phyloP scores from a whole-genome alignment of 2,329 filamentous ascomycete species.

The Botrytis medusae region DNA sequence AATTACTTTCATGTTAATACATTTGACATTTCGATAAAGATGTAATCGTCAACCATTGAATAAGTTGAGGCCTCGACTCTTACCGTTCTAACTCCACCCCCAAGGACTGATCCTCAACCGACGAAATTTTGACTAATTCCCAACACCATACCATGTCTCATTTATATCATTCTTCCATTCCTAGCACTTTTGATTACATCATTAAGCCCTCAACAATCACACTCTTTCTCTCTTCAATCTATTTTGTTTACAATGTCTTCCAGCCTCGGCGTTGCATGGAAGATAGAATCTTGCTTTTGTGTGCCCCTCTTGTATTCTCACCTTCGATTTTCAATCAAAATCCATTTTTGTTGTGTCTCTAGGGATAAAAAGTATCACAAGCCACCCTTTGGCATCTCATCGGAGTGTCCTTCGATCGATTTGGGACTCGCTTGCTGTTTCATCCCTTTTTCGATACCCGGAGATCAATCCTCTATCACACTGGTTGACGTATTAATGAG shows the following conservation, averaged over 20 bases:
- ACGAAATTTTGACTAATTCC: not conserved
- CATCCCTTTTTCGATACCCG: not conserved
- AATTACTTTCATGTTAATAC: not conserved
- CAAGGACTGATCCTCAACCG: not conserved
- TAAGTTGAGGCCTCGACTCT: not conserved
- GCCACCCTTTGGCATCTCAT: not conserved
- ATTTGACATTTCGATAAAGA: not conserved
- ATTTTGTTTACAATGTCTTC: not conserved
- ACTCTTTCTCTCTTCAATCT: not conserved
- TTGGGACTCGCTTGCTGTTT: not conserved
- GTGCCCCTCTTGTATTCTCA: accelerated
- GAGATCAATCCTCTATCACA: too few species aligned
- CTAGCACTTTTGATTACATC: not conserved
- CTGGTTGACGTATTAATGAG: not conserved
- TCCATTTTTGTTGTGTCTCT: not conserved
- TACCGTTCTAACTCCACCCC: not conserved
- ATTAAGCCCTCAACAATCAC: not conserved
- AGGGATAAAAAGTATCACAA: not conserved
- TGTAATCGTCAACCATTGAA: not conserved
- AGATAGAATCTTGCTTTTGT: not conserved
- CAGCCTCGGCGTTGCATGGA: not conserved
- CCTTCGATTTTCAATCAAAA: not conserved
- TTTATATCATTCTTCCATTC: accelerated
- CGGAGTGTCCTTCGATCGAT: not conserved
- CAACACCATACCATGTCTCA: not conserved